Conservation (phyloP, 345 rosid species). For the Crucihimalaya himalaica region DNA sequence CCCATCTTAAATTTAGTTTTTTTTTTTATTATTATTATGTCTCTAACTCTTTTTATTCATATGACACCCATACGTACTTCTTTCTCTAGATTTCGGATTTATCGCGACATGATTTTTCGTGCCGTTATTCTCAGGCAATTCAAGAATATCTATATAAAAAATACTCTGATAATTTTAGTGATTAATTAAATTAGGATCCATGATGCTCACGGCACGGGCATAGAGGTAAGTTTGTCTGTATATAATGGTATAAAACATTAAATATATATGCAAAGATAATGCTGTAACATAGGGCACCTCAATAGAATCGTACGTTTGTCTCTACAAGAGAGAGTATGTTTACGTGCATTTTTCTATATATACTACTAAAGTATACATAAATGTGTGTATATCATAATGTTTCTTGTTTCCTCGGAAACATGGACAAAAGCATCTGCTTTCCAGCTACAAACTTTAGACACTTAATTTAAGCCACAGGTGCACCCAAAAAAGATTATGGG, state of each 20-base stretch:
- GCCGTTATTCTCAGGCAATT: slow-evolving; percentile 34
- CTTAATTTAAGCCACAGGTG: slow-evolving; percentile 34
- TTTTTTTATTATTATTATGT: background rate
- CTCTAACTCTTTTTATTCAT: background rate
- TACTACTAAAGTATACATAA: background rate
- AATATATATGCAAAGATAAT: slow-evolving; percentile 27
- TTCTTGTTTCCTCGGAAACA: slow-evolving; percentile 41
- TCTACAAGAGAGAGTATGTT: slow-evolving; percentile 25
- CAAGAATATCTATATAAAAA: background rate
- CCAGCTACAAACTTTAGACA: slow-evolving; percentile 42
- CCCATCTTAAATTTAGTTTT: slow-evolving; percentile 11
- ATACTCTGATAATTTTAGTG: background rate
- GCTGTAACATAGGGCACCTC: slow-evolving; percentile 36
- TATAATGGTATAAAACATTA: slow-evolving; percentile 20
- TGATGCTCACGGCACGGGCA: slow-evolving; percentile 43
- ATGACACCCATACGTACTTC: slow-evolving; percentile 12
- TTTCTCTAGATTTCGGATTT: slow-evolving; percentile 8
- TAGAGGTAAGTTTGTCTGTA: slow-evolving; percentile 35
- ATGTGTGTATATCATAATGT: slow-evolving; percentile 27
- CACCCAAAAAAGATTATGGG: slow-evolving; percentile 25
- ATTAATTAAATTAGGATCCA: slow-evolving; percentile 26
- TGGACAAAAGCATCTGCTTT: slow-evolving; percentile 43
- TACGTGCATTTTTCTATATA: slow-evolving; percentile 17
- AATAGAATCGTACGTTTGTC: slow-evolving; percentile 38
- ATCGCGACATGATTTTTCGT: slow-evolving; percentile 14